Evolutionary conservation across 768 basidiomycete genomes (phyloP).

Genomic region (Multifurca ochricompacta): DNA sequence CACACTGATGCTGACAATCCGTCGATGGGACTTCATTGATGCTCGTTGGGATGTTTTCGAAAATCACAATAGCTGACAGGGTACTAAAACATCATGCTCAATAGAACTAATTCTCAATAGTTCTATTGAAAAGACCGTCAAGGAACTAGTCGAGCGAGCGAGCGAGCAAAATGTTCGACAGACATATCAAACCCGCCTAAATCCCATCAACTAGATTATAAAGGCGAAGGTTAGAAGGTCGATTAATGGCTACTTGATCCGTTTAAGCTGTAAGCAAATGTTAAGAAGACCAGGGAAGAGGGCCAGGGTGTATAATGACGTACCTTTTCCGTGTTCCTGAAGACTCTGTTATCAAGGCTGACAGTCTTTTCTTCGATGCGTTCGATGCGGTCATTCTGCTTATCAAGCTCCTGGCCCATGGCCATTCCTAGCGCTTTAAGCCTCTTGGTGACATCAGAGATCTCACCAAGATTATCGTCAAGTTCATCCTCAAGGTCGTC

Average conservation of each 20-base stretch:
- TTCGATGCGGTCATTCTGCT: slow-evolving; percentile 75
- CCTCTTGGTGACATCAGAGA: slow-evolving; percentile 64
- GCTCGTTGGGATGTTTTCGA: neutral
- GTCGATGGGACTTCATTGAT: neutral
- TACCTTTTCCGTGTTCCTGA: slow-evolving; percentile 78
- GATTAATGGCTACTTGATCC: slow-evolving; percentile 27
- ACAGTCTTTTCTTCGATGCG: slow-evolving; percentile 74
- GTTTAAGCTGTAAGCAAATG: slow-evolving; percentile 28
- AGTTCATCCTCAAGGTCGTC: slow-evolving; percentile 94
- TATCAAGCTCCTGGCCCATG: slow-evolving; percentile 84
- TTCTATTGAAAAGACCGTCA: neutral
- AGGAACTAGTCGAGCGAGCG: neutral
- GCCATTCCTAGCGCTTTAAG: slow-evolving; percentile 72
- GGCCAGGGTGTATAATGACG: slow-evolving; percentile 16
- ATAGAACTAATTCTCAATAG: too few relatives aligned
- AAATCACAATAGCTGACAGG: neutral
- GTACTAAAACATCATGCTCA: neutral
- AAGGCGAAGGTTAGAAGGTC: neutral
- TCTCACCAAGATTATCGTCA: slow-evolving; percentile 86
- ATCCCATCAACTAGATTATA: neutral
- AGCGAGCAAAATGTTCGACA: neutral
- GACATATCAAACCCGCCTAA: neutral
- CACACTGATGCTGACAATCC: too few relatives aligned
- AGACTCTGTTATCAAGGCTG: slow-evolving; percentile 63
- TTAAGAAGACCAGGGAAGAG: neutral